These are phyloP conservation scores for Antitrichia curtipendula DNA, from an alignment of 225 moss, liverwort and hornwort species.

Conservation along the genomic window DNA sequence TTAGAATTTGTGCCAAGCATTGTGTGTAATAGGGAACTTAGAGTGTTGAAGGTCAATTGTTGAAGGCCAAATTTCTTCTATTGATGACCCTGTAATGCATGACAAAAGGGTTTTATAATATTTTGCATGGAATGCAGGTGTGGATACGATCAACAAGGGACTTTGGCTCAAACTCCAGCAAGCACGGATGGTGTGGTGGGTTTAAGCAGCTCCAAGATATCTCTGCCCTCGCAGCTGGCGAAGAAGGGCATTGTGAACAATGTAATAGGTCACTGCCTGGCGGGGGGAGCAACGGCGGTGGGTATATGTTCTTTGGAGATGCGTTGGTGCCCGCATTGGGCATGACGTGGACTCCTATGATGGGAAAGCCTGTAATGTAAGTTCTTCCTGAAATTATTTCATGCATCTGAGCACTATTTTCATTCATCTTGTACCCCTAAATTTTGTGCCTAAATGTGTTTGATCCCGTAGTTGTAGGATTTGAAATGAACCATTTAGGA, in stretches of 20 bases:
- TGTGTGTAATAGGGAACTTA: background rate
- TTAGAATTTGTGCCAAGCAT: background rate
- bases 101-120: background rate
- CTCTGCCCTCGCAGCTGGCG: slow-evolving; percentile 73
- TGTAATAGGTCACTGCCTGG: slow-evolving; percentile 74
- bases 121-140: slow-evolving; percentile 38
- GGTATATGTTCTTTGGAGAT: slow-evolving; percentile 78
- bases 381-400: background rate
- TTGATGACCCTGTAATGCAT: background rate
- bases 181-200: slow-evolving; percentile 86
- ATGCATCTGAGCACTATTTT: background rate
- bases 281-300: slow-evolving; percentile 64
- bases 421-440: too few relatives aligned
- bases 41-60: too few relatives aligned
- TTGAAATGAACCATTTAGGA: background rate
- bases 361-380: slow-evolving; percentile 10
- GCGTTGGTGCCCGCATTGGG: slow-evolving; percentile 73
- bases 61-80: too few relatives aligned
- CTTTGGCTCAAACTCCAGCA: slow-evolving; percentile 52
- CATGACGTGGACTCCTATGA: slow-evolving; percentile 71
- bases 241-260: slow-evolving; percentile 53
- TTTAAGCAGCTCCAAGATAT: slow-evolving; percentile 54
- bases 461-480: background rate
- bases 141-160: slow-evolving; percentile 85
- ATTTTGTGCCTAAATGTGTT: background rate